Conservation (phyloP, 2,329 filamentous ascomycete genomes). For the Cladosporium cucumerinum region DNA sequence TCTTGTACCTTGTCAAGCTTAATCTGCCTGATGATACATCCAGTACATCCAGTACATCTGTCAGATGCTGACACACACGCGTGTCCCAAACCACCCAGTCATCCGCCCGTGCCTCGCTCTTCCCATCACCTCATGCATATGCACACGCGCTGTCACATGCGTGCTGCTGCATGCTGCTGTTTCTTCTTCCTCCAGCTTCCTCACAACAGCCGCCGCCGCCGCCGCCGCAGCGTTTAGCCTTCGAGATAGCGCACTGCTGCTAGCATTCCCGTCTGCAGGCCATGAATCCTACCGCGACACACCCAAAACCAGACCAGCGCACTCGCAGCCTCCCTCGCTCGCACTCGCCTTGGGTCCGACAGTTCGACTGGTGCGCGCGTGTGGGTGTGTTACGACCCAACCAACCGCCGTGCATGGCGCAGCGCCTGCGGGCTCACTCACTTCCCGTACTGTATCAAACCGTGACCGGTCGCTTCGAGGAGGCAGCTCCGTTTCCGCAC, state of each 20-base stretch:
- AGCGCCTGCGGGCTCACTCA: not conserved
- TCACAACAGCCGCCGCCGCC: too few species aligned
- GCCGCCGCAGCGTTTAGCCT: not conserved
- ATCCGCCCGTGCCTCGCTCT: not conserved
- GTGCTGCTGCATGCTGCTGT: not conserved
- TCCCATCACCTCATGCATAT: not conserved
- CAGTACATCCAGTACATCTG: not conserved
- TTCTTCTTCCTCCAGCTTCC: not conserved
- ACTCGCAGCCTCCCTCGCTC: not conserved
- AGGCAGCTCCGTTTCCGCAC: not conserved
- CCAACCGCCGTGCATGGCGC: not conserved
- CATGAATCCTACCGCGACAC: not conserved
- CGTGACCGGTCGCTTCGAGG: not conserved
- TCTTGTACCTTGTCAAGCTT: not conserved
- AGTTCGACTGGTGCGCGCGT: too few species aligned
- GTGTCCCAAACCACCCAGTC: not conserved
- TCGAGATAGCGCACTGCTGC: not conserved
- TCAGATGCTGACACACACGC: slow-evolving; percentile 2
- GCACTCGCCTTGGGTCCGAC: not conserved
- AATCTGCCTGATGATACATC: not conserved
- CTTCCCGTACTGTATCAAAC: too few species aligned
- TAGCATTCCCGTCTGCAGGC: not conserved
- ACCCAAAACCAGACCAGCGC: not conserved
- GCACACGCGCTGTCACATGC: not conserved
- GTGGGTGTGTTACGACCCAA: not conserved